Base-by-base conservation (phyloP, 1,284 basidiomycete species). In the Trichosporon sp. region DNA sequence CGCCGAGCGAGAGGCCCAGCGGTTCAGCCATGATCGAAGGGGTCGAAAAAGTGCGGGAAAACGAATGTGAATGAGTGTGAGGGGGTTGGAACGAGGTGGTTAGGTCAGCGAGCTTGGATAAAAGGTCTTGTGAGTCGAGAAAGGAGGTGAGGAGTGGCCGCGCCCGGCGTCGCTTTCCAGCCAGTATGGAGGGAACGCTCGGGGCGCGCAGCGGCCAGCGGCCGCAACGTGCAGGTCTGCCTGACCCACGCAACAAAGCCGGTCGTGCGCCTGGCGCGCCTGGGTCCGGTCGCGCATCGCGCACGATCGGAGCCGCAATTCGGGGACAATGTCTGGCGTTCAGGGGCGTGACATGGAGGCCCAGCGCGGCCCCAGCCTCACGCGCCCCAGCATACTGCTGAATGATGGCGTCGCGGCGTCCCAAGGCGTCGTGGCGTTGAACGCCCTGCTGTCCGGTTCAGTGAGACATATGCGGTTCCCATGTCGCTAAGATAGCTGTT, bases 1-100 rank as follows among this genome's bases (percentile, higher is more conserved):
- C 59, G 59, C 59, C 59, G 59, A 63, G 59, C 31, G 59, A 35
- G 2, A 63, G 59, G 31, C 19, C 7, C 32, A 63, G 59, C 16
- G 59, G 59, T 63, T 63, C 59, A 37, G 16, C 32, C 59, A 63
- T 63, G 16, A 19, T 59, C 54, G 26, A 61, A 35, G 5, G 14
- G 26, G 14, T 56, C 26, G 26, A 26, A 21, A 32, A 61, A 16
- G 2, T 26, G 51, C 19, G 21, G 26, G 51, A 54, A 54, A 26
- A 54, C 21, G 51, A 26, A 54, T 54, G 51, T 54, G 19, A 54
- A 26, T 10, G 51, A 54, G 51, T 54, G 51, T 54, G 51, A 54
- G n/a, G 26, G 21, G 8, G 51, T 54, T 54, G 51, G 2, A 26
- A 10, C 51, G 16, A 8, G 51, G 26, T n/a, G 5, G 46, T 54